A percentile compares a stretch with the other conserved stretches of the same genome.
These are phyloP conservation scores for Chaetomiaceae sp. DNA, from an alignment of 2,329 filamentous ascomycete genomes.

Conservation along the genomic window DNA sequence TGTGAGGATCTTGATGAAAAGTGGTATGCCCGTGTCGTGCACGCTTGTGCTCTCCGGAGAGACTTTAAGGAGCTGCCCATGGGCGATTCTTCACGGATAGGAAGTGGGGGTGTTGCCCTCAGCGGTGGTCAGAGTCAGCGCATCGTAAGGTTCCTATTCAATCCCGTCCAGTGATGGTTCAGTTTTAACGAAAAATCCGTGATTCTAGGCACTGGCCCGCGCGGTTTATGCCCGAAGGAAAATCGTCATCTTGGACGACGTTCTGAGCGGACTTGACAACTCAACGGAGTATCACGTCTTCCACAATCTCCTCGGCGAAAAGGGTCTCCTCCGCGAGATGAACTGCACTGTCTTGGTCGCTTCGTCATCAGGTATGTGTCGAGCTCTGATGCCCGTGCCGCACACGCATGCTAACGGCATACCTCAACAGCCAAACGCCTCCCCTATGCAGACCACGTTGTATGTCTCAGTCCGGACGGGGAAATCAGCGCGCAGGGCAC, in stretches of 20 bases:
- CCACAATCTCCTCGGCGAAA: slow-evolving; percentile 36
- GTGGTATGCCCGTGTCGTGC: slow-evolving; percentile 30
- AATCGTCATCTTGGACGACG: slow-evolving; percentile 44
- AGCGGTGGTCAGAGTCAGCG: slow-evolving; percentile 33
- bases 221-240: slow-evolving; percentile 40
- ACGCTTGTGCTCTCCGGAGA: slow-evolving; percentile 28
- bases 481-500: slow-evolving; percentile 34
- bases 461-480: slow-evolving; percentile 32
- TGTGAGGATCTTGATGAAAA: slow-evolving; percentile 25
- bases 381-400: too few relatives aligned
- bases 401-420: background rate
- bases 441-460: slow-evolving; percentile 38
- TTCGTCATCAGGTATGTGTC: slow-evolving; percentile 35
- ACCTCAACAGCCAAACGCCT: slow-evolving; percentile 31
- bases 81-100: slow-evolving; percentile 27
- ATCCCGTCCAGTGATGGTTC: too few relatives aligned
- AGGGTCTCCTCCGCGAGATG: slow-evolving; percentile 39
- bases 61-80: slow-evolving; percentile 28
- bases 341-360: slow-evolving; percentile 41
- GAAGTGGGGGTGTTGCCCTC: slow-evolving; percentile 28
- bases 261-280: slow-evolving; percentile 43
- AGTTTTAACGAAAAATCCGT: too few relatives aligned
- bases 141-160: slow-evolving; percentile 21
- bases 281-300: slow-evolving; percentile 42
- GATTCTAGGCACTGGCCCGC: slow-evolving; percentile 40